Evolutionary conservation across 192 early-diverging fungal species (phyloP).

Genomic region (Entomortierella parvispora): DNA sequence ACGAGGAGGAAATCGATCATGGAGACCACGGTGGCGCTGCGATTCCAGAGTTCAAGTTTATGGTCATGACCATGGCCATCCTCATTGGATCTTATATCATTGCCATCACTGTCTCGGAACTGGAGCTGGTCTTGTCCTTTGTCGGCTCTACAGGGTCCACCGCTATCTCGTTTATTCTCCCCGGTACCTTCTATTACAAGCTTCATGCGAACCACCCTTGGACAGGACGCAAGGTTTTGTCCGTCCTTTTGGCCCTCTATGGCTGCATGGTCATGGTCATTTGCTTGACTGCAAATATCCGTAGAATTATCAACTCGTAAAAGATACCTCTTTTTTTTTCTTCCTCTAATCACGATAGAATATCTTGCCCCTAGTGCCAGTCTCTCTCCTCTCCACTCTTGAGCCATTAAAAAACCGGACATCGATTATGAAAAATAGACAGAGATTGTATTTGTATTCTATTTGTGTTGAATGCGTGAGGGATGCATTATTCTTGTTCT

Average conservation of each 20-base stretch:
- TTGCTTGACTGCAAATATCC: slow-evolving; percentile 77
- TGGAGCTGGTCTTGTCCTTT: slow-evolving; percentile 87
- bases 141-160: slow-evolving; percentile 98
- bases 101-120: slow-evolving; percentile 79
- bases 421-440: too few species aligned
- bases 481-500: too few species aligned
- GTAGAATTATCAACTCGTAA: slow-evolving; percentile 37
- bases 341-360: neutral
- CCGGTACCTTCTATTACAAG: slow-evolving; percentile 93
- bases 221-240: slow-evolving; percentile 70
- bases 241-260: slow-evolving; percentile 70
- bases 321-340: neutral
- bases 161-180: slow-evolving; percentile 95
- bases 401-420: too few species aligned
- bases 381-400: too few species aligned
- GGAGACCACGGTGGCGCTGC: slow-evolving; percentile 25
- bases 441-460: too few species aligned
- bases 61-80: slow-evolving; percentile 74
- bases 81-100: slow-evolving; percentile 75
- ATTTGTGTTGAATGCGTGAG: too few species aligned
- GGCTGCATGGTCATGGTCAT: slow-evolving; percentile 85
- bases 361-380: too few species aligned
- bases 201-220: slow-evolving; percentile 71
- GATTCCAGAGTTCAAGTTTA: slow-evolving; percentile 63
- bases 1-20: slow-evolving; percentile 25